Conservation (phyloP, 345 rosid genomes). For the Gossypium ekmanianum region DNA sequence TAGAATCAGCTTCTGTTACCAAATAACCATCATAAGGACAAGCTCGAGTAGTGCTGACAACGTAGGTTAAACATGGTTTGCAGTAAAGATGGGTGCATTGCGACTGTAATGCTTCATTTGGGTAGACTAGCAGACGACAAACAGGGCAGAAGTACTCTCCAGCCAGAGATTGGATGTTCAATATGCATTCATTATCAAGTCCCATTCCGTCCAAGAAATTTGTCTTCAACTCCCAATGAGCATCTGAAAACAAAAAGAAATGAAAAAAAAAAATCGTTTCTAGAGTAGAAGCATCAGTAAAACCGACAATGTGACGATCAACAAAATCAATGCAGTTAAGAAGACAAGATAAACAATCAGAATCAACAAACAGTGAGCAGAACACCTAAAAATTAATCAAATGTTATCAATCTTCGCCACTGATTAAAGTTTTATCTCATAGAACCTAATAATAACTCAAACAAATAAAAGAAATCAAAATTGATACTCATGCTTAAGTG, state of each 20-base stretch:
- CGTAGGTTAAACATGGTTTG: constrained; percentile 61
- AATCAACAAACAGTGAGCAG: neutral
- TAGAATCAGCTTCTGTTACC: constrained; percentile 78
- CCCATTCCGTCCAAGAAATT: constrained; percentile 43
- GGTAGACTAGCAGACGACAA: constrained; percentile 66
- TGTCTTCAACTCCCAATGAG: constrained; percentile 12
- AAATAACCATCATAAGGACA: constrained; percentile 82
- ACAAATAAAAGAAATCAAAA: neutral
- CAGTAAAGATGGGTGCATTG: constrained; percentile 83
- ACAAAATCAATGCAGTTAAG: no score
- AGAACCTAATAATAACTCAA: neutral
- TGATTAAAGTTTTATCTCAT: no score
- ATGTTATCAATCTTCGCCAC: neutral
- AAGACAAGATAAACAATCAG: no score
- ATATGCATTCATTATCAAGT: constrained; percentile 66
- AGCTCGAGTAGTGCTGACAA: constrained; percentile 58
- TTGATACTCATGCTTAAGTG: no score
- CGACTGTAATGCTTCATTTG: constrained; percentile 80
- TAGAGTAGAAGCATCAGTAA: no score
- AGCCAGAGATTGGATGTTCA: constrained; percentile 65
- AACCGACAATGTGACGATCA: no score
- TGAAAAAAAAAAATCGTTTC: neutral
- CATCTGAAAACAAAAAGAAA: no score
- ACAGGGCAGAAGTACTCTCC: constrained; percentile 82
- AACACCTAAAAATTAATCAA: no score